Base-by-base conservation (phyloP, 2,329 filamentous ascomycete genomes). In the Diplodia seriata region DNA sequence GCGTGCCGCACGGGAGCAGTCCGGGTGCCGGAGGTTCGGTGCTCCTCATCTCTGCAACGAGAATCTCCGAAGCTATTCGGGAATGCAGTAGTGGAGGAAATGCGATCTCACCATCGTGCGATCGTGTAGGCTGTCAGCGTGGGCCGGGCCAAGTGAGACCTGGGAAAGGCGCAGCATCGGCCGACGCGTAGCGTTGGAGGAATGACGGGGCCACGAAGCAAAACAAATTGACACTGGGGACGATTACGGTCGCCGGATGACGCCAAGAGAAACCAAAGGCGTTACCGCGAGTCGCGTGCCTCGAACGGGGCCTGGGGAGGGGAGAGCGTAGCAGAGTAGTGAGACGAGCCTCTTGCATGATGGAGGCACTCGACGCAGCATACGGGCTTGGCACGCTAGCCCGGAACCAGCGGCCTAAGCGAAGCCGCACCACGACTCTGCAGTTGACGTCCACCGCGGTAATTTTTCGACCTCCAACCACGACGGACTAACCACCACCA, bases 401-500 rank as follows among this genome's bases (percentile, higher is more conserved):
- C 43, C 31, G 29, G 18, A 66, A 51, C 5, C 14, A 47, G 40
- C 31, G 29, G 15, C 29, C 4, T 62, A 67, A 61, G 66, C 66
- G 65, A 67, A 14, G 9, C 29, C 66, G 43, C 66, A 67, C 53
- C 36, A 33, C 54, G 54, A 67, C 23, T 33, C 49, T 67, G 36
- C 43, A 4, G 55, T 61, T 11, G 3, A 55, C 15, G 56, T 29
- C 43, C 43, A 53, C 33, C 49, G 36, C 55, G 33, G 49, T 50
- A 66, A 66, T 55, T 68, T 68, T 62, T 55, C 57, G 51, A 62
- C 56, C 59, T 66, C 43, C 53, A 38, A 59, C 57, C 47, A 61
- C 67, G 54, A 68, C 67, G 67, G 55, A 68, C 66, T 68, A 68
- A 68, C 57, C 47, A 61, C 55, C 38, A 59, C 57, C 36, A 68